phyloP scores from a whole-genome alignment of 2,329 filamentous ascomycete genomes.

The Pseudogymnoascus sp. region DNA sequence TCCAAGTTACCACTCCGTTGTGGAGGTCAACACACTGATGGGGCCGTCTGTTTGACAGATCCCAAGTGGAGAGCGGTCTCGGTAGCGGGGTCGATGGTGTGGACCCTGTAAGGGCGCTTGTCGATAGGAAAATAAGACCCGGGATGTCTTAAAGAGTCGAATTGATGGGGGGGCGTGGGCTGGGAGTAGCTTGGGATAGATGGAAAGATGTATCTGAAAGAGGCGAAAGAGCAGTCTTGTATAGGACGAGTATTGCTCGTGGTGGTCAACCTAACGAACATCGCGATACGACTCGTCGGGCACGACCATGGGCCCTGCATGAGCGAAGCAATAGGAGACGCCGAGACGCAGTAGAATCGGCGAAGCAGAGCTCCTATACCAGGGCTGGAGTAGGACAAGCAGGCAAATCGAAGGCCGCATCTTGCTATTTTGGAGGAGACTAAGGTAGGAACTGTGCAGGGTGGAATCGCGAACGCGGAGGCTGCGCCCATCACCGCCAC shows the following conservation, averaged over 20 bases:
- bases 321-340: slow-evolving; percentile 6
- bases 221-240: slow-evolving; percentile 8
- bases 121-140: neutral
- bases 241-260: neutral
- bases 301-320: neutral
- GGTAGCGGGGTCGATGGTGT: slow-evolving; percentile 4
- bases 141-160: neutral
- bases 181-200: slow-evolving; percentile 4
- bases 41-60: slow-evolving; percentile 7
- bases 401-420: slow-evolving; percentile 3
- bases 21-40: neutral
- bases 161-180: slow-evolving; percentile 2
- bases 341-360: slow-evolving; percentile 6
- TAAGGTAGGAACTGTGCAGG: slow-evolving; percentile 8
- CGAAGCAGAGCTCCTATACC: slow-evolving; percentile 1
- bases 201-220: neutral
- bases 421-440: slow-evolving; percentile 1
- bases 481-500: slow-evolving; percentile 4
- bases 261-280: neutral
- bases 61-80: slow-evolving; percentile 1
- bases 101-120: slow-evolving; percentile 6
- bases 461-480: neutral
- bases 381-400: neutral
- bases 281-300: slow-evolving; percentile 8
- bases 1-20: neutral